A percentile compares a stretch with the other conserved stretches of the same genome.
Evolutionary conservation across 371 early-diverging fungal genomes (phyloP).

Genomic region (Lichtheimia corymbifera): DNA sequence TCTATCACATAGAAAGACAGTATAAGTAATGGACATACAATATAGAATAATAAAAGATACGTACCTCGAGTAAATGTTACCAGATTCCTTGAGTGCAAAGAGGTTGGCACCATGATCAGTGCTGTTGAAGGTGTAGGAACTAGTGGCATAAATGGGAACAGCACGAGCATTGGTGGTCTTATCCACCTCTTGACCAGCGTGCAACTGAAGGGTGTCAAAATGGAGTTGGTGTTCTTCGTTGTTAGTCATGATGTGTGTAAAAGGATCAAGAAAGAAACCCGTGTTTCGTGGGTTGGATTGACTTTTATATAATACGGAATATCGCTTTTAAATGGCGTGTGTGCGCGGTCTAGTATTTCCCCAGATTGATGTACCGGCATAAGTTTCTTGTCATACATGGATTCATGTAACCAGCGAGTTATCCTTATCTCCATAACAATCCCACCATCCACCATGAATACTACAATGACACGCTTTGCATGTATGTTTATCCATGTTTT

Average conservation of each 20-base stretch:
- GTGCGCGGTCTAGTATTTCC: too few relatives aligned
- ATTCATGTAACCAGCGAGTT: too few relatives aligned
- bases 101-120: conserved; percentile 80
- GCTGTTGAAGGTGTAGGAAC: conserved; percentile 76
- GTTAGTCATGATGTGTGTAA: neutral
- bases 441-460: too few relatives aligned
- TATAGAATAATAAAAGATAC: neutral
- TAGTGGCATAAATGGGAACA: conserved; percentile 86
- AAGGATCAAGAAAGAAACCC: neutral
- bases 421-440: too few relatives aligned
- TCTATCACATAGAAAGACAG: conserved; percentile 7
- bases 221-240: conserved; percentile 17
- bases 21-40: neutral
- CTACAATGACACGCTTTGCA: too few relatives aligned
- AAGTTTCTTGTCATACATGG: too few relatives aligned
- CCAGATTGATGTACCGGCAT: too few relatives aligned
- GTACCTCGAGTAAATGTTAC: conserved; percentile 81
- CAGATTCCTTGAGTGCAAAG: conserved; percentile 66
- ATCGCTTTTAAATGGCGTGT: too few relatives aligned
- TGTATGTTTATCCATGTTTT: too few relatives aligned
- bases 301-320: too few relatives aligned
- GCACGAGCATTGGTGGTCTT: conserved; percentile 79
- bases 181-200: conserved; percentile 78
- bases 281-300: too few relatives aligned
- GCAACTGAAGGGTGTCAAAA: conserved; percentile 90